phyloP scores from a whole-genome alignment of 1,139 yeast species.

The Candida tunisiensis region DNA sequence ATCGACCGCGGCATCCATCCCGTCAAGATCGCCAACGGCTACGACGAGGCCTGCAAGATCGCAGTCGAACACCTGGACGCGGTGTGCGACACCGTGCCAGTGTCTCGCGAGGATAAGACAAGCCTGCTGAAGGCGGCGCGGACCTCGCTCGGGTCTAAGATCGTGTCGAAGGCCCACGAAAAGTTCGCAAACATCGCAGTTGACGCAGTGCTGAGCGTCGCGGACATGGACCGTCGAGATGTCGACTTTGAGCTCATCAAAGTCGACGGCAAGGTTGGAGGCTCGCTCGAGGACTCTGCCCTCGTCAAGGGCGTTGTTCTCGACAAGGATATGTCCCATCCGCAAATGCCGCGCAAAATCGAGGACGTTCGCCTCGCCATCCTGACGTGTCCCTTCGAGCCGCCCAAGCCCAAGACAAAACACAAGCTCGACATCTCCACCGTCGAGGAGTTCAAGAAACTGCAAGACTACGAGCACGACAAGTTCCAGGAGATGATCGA shows the following conservation, averaged over 20 bases:
- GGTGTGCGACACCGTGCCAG: constrained; percentile 46
- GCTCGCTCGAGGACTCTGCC: constrained; percentile 70
- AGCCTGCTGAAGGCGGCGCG: constrained; percentile 78
- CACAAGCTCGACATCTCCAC: constrained; percentile 87
- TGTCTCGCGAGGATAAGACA: constrained; percentile 15
- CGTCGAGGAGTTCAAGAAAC: constrained; percentile 81
- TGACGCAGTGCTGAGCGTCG: constrained; percentile 85
- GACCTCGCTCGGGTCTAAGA: constrained; percentile 89
- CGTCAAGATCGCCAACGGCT: constrained; percentile 91
- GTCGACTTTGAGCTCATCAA: constrained; percentile 94
- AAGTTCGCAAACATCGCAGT: constrained; percentile 95
- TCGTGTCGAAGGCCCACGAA: constrained; percentile 87
- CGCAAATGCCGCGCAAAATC: constrained; percentile 85
- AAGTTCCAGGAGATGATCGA: constrained; percentile 87
- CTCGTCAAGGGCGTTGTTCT: constrained; percentile 82
- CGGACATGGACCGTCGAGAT: constrained; percentile 81
- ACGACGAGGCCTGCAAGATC: constrained; percentile 89
- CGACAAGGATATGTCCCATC: constrained; percentile 95
- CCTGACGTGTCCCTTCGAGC: constrained; percentile 96
- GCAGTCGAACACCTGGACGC: constrained; percentile 65
- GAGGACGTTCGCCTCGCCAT: constrained; percentile 82
- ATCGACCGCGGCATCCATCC: constrained; percentile 97
- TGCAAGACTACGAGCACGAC: constrained; percentile 83
- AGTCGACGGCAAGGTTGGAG: constrained; percentile 93
- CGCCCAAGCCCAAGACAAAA: constrained; percentile 98